Evolutionary conservation across 352 stramenopile genomes (phyloP).

Genomic region (Globisporangium middletonii): DNA sequence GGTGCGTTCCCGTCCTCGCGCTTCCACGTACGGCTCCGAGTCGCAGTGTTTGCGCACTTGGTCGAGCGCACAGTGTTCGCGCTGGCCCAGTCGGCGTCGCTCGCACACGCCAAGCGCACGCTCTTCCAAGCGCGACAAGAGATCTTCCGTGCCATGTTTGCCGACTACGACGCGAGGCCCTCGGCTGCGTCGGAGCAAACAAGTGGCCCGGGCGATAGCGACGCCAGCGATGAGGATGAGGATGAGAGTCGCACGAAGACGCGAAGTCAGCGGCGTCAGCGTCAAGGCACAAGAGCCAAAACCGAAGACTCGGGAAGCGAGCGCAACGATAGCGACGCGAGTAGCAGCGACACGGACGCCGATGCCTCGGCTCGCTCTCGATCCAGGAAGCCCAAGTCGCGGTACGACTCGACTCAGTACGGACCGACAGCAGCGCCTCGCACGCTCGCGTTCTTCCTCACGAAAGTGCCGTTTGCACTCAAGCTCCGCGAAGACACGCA

Average conservation of each 20-base stretch:
- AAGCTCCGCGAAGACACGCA: slow-evolving; percentile 35
- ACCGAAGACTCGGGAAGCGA: neutral
- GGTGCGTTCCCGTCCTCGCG: slow-evolving; percentile 8
- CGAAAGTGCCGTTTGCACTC: slow-evolving; percentile 32
- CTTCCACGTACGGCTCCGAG: slow-evolving; percentile 33
- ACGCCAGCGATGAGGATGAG: slow-evolving; percentile 5
- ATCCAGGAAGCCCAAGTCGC: neutral
- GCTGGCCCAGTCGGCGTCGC: slow-evolving; percentile 23
- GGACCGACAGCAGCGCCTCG: slow-evolving; percentile 15
- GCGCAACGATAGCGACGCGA: neutral
- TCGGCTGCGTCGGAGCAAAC: neutral
- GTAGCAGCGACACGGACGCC: neutral
- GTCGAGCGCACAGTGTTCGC: slow-evolving; percentile 33
- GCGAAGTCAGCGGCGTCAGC: neutral
- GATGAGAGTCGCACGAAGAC: neutral
- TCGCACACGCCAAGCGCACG: slow-evolving; percentile 20
- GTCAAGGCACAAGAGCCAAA: neutral
- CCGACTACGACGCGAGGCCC: slow-evolving; percentile 29
- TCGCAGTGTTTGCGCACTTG: slow-evolving; percentile 39
- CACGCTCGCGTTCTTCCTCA: slow-evolving; percentile 40
- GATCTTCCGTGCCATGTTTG: slow-evolving; percentile 39
- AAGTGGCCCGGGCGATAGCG: neutral
- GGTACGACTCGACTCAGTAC: slow-evolving; percentile 2
- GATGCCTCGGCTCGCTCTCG: neutral
- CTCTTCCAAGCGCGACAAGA: slow-evolving; percentile 33